phyloP scores from a whole-genome alignment of 1,284 basidiomycete genomes.

The Naganishia liquefaciens region DNA sequence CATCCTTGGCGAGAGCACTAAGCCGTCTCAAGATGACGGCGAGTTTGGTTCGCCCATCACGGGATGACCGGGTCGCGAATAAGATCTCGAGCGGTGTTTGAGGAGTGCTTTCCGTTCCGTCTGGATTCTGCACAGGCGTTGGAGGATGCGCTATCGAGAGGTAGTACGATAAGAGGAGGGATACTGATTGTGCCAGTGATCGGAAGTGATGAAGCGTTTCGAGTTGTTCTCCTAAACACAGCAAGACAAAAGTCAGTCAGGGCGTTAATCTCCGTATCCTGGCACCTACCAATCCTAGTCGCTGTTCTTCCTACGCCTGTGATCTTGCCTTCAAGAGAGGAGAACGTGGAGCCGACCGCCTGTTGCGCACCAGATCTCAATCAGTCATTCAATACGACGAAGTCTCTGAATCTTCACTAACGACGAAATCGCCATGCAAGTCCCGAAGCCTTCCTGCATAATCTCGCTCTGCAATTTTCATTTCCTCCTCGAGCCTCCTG shows the following conservation, averaged over 20 bases:
- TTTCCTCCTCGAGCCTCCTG: conserved; percentile 87
- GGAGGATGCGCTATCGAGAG: conserved; percentile 88
- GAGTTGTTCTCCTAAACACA: conserved; percentile 80
- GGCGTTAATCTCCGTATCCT: too few species aligned
- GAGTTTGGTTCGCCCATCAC: conserved; percentile 80
- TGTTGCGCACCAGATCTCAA: conserved; percentile 46
- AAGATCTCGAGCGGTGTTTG: conserved; percentile 47
- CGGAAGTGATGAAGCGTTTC: conserved; percentile 91
- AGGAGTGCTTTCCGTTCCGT: conserved; percentile 36
- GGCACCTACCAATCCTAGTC: conserved; percentile 76
- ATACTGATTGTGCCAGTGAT: conserved; percentile 88
- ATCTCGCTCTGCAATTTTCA: conserved; percentile 84
- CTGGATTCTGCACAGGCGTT: conserved; percentile 63
- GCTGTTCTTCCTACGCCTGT: conserved; percentile 93
- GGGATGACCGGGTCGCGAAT: conserved; percentile 62
- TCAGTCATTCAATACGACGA: background rate
- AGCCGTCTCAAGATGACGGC: conserved; percentile 87
- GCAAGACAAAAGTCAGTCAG: conserved; percentile 4
- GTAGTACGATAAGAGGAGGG: conserved; percentile 93
- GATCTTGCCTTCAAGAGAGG: conserved; percentile 80
- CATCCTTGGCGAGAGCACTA: conserved; percentile 83
- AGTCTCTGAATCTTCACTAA: conserved; percentile 15
- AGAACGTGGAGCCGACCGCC: conserved; percentile 79
- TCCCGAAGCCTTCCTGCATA: conserved; percentile 92
- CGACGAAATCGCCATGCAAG: conserved; percentile 89